These are phyloP conservation scores for Botrytis medusae DNA, from an alignment of 2,329 filamentous ascomycete species.

Conservation along the genomic window DNA sequence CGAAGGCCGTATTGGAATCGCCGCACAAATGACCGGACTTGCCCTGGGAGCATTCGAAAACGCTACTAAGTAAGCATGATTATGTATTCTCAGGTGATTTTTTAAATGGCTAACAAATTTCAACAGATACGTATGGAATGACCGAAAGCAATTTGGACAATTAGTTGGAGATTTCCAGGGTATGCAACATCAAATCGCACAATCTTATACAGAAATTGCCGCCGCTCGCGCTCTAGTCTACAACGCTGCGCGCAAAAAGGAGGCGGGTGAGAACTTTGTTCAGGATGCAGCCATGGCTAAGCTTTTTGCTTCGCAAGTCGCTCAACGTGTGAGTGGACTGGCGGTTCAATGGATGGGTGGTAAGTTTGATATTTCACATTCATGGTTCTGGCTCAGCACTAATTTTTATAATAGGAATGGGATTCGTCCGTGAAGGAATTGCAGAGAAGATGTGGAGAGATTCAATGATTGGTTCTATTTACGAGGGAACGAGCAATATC, in stretches of 20 bases:
- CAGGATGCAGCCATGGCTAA: constrained; percentile 98
- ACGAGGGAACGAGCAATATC: constrained; percentile 85
- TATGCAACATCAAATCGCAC: constrained; percentile 98
- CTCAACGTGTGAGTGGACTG: constrained; percentile 77
- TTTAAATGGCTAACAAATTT: constrained; percentile 26
- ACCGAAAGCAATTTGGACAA: constrained; percentile 93
- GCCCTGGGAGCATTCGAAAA: constrained; percentile 95
- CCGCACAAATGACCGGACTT: constrained; percentile 96
- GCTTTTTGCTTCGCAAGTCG: constrained; percentile 90
- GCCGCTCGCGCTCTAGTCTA: constrained; percentile 90
- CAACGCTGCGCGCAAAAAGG: constrained; percentile 97
- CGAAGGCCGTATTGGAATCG: constrained; percentile 96
- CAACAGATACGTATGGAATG: constrained; percentile 87
- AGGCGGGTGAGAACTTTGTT: constrained; percentile 93
- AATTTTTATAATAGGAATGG: constrained; percentile 57
- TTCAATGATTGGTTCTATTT: constrained; percentile 97
- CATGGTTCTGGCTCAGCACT: background rate
- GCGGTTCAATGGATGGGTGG: constrained; percentile 99
- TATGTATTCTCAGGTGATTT: background rate
- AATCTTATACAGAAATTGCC: constrained; percentile 90
- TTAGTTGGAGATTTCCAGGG: constrained; percentile 96
- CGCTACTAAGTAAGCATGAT: constrained; percentile 64
- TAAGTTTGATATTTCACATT: constrained; percentile 13
- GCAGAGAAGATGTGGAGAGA: constrained; percentile 98
- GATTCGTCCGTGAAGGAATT: constrained; percentile 91